phyloP scores from a whole-genome alignment of 805 yeast species.

The Hanseniaspora taiwanica region DNA sequence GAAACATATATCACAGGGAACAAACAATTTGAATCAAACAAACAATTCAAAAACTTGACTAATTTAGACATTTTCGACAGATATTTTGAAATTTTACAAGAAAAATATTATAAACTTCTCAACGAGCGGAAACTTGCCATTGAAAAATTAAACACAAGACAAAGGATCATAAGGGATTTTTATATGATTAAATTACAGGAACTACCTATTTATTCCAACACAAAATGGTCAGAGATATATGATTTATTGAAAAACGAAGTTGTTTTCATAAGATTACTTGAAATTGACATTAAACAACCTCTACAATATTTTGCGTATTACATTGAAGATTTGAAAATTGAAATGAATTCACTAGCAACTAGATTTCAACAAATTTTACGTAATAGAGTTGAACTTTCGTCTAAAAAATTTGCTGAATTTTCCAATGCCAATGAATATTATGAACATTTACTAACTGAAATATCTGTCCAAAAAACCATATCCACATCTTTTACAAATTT shows the following conservation, averaged over 20 bases:
- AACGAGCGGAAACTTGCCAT: conserved; percentile 12
- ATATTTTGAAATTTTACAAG: conserved; percentile 20
- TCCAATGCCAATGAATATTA: background rate
- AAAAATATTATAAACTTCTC: conserved; percentile 13
- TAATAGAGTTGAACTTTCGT: too few species aligned
- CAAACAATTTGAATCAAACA: conserved; percentile 45
- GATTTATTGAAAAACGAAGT: conserved; percentile 38
- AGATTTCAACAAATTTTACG: conserved; percentile 39
- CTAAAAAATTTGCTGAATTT: too few species aligned
- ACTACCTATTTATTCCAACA: conserved; percentile 32
- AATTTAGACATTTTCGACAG: conserved; percentile 47
- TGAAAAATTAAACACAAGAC: conserved; percentile 36
- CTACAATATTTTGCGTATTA: conserved; percentile 65
- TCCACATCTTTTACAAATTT: background rate
- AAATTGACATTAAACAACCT: conserved; percentile 67
- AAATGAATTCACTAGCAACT: conserved; percentile 45
- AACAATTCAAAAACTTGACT: conserved; percentile 37
- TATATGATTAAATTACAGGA: conserved; percentile 37
- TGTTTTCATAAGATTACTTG: conserved; percentile 48
- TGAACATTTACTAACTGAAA: too few species aligned
- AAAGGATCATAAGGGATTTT: conserved; percentile 51
- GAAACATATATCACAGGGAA: conserved; percentile 21
- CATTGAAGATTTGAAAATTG: conserved; percentile 46
- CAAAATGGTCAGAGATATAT: conserved; percentile 48
- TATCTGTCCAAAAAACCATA: too few species aligned